phyloP scores from a whole-genome alignment of 495 filamentous ascomycete species.

The Penicillium cinerascens region DNA sequence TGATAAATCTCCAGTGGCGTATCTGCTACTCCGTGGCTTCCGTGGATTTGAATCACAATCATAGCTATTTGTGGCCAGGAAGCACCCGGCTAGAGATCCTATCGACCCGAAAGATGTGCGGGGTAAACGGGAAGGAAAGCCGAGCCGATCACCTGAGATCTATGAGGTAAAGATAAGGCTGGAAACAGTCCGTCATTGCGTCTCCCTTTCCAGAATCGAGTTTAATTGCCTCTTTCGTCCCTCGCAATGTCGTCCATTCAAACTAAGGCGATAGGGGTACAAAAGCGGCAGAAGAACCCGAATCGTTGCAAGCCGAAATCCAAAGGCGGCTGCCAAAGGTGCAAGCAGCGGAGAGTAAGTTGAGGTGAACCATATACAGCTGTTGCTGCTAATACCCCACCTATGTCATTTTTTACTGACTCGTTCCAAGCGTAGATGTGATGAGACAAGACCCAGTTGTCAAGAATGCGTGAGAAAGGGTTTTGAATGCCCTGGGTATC shows the following conservation, averaged over 20 bases:
- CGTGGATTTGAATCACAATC: no score
- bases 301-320: conserved; percentile 26
- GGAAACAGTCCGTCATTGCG: neutral
- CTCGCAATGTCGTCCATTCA: no score
- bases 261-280: neutral
- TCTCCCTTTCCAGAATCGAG: neutral
- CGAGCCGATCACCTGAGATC: conserved; percentile 5
- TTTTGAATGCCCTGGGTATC: conserved; percentile 21
- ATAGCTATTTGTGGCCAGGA: no score
- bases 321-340: conserved; percentile 22
- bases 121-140: conserved; percentile 3
- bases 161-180: neutral
- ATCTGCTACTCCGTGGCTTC: no score
- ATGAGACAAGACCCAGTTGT: conserved; percentile 25
- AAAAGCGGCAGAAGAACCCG: conserved; percentile 23
- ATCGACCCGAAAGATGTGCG: neutral
- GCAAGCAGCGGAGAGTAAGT: conserved; percentile 30
- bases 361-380: conserved; percentile 8
- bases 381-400: neutral
- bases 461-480: conserved; percentile 21
- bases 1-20: neutral
- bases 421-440: conserved; percentile 19
- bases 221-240: neutral
- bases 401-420: conserved; percentile 2
- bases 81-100: no score